Percentiles rank a stretch among this genome's conserved stretches.
Conservation (phyloP, 495 filamentous ascomycete genomes). For the Penicillium lividum region DNA sequence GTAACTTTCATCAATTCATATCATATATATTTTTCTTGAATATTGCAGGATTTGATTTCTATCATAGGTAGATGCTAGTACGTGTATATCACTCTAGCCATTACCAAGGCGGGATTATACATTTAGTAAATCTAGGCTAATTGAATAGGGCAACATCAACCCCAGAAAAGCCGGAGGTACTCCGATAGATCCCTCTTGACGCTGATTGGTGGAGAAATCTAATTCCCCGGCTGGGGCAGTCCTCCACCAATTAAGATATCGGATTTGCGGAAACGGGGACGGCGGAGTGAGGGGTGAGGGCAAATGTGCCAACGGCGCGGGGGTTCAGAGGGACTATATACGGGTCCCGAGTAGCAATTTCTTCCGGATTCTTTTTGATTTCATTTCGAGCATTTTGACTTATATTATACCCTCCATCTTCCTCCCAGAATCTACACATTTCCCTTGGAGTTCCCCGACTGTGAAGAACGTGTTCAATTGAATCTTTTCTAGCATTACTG, state of each 20-base stretch:
- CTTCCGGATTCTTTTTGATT: conserved; percentile 9
- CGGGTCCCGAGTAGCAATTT: conserved; percentile 17
- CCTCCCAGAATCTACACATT: neutral
- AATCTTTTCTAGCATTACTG: neutral
- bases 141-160: conserved; percentile 10
- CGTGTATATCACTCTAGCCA: too few species aligned
- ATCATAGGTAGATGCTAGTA: too few species aligned
- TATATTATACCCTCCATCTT: conserved; percentile 1
- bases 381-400: conserved; percentile 6
- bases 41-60: too few species aligned
- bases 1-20: too few species aligned
- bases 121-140: neutral
- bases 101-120: too few species aligned
- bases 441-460: neutral
- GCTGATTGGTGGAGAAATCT: conserved; percentile 35
- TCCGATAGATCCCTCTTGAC: conserved; percentile 21
- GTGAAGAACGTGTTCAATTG: conserved; percentile 14
- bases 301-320: conserved; percentile 24
- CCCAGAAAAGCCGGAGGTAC: conserved; percentile 27
- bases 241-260: conserved; percentile 33
- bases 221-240: conserved; percentile 21
- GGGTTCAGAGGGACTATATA: conserved; percentile 31
- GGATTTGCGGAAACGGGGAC: conserved; percentile 5
- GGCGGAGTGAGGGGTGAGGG: conserved; percentile 20
- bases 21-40: too few species aligned